Evolutionary conservation across 345 rosid species (phyloP).

Genomic region (Gossypium anomalum): DNA sequence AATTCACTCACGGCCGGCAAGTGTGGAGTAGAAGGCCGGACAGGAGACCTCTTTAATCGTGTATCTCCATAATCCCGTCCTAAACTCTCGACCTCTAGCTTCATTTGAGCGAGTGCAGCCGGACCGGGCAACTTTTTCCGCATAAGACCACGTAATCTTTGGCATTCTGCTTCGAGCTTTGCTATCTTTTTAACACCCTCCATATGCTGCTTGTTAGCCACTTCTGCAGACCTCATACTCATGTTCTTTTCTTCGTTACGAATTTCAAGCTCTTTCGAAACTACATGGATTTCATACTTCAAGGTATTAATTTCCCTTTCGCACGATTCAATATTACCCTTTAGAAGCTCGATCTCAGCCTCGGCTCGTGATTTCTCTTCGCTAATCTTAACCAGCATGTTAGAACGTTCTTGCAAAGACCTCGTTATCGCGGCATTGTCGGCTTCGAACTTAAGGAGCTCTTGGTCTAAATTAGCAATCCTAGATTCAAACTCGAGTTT

Average conservation of each 20-base stretch:
- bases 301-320: slow-evolving; percentile 81
- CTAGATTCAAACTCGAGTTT: slow-evolving; percentile 68
- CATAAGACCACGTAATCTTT: slow-evolving; percentile 81
- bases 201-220: slow-evolving; percentile 80
- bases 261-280: slow-evolving; percentile 81
- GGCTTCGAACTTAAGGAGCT: slow-evolving; percentile 66
- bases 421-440: slow-evolving; percentile 76
- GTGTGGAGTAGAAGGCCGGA: slow-evolving; percentile 60
- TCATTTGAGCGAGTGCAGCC: slow-evolving; percentile 99
- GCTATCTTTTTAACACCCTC: slow-evolving; percentile 89
- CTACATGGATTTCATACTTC: slow-evolving; percentile 80
- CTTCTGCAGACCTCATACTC: slow-evolving; percentile 91
- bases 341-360: slow-evolving; percentile 80
- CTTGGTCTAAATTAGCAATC: slow-evolving; percentile 65
- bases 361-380: slow-evolving; percentile 84
- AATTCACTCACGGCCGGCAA: slow-evolving; percentile 56
- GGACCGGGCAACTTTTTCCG: slow-evolving; percentile 98
- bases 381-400: slow-evolving; percentile 64
- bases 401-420: slow-evolving; percentile 84
- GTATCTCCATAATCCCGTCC: slow-evolving; percentile 77
- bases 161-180: slow-evolving; percentile 93
- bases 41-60: slow-evolving; percentile 66
- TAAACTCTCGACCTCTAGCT: slow-evolving; percentile 89
- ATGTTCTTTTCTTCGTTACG: slow-evolving; percentile 96
- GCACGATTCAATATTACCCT: slow-evolving; percentile 73